A percentile compares a stretch with the other conserved stretches of the same genome.
phyloP scores from a whole-genome alignment of 805 yeast species.

The Tetrapisispora pingtungensis region DNA sequence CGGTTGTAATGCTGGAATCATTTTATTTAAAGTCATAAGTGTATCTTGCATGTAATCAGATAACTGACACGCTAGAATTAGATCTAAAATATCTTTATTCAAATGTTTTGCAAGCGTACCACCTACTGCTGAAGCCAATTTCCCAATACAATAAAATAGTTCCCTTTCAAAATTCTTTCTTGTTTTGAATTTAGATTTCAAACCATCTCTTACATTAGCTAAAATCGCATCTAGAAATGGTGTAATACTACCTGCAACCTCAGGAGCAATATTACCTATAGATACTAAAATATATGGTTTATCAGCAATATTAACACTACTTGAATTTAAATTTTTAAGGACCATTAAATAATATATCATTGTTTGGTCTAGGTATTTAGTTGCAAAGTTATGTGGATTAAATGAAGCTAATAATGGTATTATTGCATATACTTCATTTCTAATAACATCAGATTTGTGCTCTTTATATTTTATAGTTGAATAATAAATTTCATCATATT shows the following conservation, averaged over 20 bases:
- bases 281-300: conserved; percentile 66
- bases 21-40: conserved; percentile 50
- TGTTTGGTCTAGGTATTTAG: conserved; percentile 69
- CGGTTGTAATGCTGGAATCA: conserved; percentile 72
- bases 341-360: conserved; percentile 69
- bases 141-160: conserved; percentile 79
- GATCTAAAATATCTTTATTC: conserved; percentile 68
- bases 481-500: conserved; percentile 69
- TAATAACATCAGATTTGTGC: conserved; percentile 61
- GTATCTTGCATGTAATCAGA: conserved; percentile 77
- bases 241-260: conserved; percentile 74
- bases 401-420: conserved; percentile 77
- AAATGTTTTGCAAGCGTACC: conserved; percentile 86
- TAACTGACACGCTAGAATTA: conserved; percentile 72
- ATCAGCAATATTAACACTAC: conserved; percentile 35
- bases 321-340: conserved; percentile 50
- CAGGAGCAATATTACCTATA: conserved; percentile 69
- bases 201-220: conserved; percentile 71
- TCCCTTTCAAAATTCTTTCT: conserved; percentile 76
- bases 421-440: conserved; percentile 76
- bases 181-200: conserved; percentile 39
- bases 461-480: conserved; percentile 65
- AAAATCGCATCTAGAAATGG: conserved; percentile 83
- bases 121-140: conserved; percentile 80
- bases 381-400: conserved; percentile 65